phyloP scores from a whole-genome alignment of 768 basidiomycete species.

The Gloeophyllum trabeum region DNA sequence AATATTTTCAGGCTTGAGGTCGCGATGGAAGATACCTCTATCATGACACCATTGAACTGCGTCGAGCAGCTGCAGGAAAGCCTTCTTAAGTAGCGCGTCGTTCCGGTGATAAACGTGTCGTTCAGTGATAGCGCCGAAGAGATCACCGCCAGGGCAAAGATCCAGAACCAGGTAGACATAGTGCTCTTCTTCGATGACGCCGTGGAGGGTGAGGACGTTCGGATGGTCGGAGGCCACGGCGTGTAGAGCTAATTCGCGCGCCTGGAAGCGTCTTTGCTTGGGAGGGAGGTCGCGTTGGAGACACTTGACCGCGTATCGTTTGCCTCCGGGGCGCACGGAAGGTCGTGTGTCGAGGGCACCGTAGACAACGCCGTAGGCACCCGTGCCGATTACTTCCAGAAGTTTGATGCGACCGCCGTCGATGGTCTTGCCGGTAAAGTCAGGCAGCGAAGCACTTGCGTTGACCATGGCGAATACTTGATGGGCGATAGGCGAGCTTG shows the following conservation, averaged over 20 bases:
- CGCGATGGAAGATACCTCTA: slow-evolving; percentile 41
- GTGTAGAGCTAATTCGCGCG: slow-evolving; percentile 59
- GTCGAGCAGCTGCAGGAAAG: slow-evolving; percentile 44
- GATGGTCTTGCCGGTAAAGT: slow-evolving; percentile 38
- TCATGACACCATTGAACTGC: slow-evolving; percentile 38
- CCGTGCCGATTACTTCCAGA: slow-evolving; percentile 53
- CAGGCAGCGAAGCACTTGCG: slow-evolving; percentile 22
- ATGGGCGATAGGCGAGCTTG: neutral
- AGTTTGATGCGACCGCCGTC: slow-evolving; percentile 53
- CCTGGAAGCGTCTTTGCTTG: slow-evolving; percentile 37
- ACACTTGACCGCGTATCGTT: slow-evolving; percentile 67
- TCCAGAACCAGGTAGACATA: slow-evolving; percentile 63
- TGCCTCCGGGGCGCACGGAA: slow-evolving; percentile 23
- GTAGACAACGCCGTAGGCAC: slow-evolving; percentile 74
- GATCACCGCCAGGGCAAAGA: slow-evolving; percentile 27
- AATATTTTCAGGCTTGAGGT: slow-evolving; percentile 46
- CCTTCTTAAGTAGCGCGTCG: slow-evolving; percentile 30
- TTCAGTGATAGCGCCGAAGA: slow-evolving; percentile 30
- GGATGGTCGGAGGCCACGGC: slow-evolving; percentile 38
- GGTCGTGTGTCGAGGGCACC: slow-evolving; percentile 41
- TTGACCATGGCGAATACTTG: neutral
- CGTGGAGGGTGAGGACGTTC: slow-evolving; percentile 60
- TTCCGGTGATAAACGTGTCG: slow-evolving; percentile 24
- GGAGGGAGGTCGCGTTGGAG: slow-evolving; percentile 46
- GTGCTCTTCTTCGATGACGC: slow-evolving; percentile 44